A percentile compares a stretch with the other conserved stretches of the same genome.
Conservation (phyloP, 257 asterid genomes). For the Solanum virginianum region DNA sequence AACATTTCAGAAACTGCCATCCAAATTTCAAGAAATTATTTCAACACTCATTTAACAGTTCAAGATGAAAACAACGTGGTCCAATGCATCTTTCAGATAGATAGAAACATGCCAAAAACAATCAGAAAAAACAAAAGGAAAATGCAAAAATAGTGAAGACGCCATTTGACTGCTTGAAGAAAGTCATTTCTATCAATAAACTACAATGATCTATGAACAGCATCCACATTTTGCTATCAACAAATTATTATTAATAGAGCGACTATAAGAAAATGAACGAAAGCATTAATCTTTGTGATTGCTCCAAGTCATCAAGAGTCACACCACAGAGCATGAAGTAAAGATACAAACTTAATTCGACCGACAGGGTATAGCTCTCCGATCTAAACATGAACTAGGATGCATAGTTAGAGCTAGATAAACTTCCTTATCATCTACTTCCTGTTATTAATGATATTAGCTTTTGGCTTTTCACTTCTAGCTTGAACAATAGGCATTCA, state of each 20-base stretch:
- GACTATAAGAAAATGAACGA: not conserved
- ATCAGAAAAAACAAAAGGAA: not conserved
- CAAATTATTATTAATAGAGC: not conserved
- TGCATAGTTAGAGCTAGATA: not conserved
- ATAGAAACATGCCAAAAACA: not conserved
- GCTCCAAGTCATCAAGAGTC: not conserved
- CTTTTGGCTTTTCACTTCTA: not conserved
- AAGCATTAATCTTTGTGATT: not conserved
- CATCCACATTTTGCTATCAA: not conserved
- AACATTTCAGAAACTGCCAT: not conserved
- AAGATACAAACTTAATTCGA: not conserved
- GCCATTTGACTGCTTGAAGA: not conserved
- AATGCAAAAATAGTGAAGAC: not conserved
- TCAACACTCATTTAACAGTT: not conserved
- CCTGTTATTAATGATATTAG: not conserved
- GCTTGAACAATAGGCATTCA: not conserved
- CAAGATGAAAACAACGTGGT: not conserved
- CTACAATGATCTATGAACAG: not conserved
- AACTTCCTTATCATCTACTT: not conserved
- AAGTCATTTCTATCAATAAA: not conserved
- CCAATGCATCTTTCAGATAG: not conserved
- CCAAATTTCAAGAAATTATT: not conserved
- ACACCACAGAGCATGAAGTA: not conserved
- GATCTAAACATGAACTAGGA: not conserved
- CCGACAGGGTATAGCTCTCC: not conserved